Conservation (phyloP, 1,284 basidiomycete genomes). For the Ustilago shanxiensis region DNA sequence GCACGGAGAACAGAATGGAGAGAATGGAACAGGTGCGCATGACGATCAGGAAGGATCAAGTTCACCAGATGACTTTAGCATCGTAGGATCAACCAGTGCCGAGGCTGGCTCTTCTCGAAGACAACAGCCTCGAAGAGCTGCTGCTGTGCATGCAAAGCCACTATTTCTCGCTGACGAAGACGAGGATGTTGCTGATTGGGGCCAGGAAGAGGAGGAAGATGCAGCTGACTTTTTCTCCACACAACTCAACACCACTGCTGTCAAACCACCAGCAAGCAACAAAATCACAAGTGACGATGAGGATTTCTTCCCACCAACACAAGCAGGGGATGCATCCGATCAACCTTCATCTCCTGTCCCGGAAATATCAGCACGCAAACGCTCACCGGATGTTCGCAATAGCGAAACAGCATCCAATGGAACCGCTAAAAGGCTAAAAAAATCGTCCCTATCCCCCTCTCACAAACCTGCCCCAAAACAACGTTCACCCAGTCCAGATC, state of each 20-base stretch:
- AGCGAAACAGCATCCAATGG: background rate
- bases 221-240: conserved; percentile 34
- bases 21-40: background rate
- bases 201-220: conserved; percentile 8
- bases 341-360: conserved; percentile 12
- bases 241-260: conserved; percentile 2
- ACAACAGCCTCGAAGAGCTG: conserved; percentile 38
- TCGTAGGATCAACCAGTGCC: conserved; percentile 16
- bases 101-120: conserved; percentile 14
- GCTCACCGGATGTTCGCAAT: background rate
- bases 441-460: conserved; percentile 17
- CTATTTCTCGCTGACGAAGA: conserved; percentile 47
- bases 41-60: background rate
- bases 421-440: conserved; percentile 13
- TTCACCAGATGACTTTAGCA: conserved; percentile 15
- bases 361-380: conserved; percentile 8
- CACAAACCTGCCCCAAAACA: background rate
- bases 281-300: conserved; percentile 32
- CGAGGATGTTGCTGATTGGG: conserved; percentile 34
- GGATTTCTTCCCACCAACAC: conserved; percentile 15
- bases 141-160: conserved; percentile 36
- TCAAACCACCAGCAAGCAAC: background rate
- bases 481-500: conserved; percentile 43
- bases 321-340: conserved; percentile 1
- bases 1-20: background rate